These are phyloP conservation scores for Bolboschoenus planiculmis DNA, from an alignment of 176 grass and related monocot species.

Conservation along the genomic window DNA sequence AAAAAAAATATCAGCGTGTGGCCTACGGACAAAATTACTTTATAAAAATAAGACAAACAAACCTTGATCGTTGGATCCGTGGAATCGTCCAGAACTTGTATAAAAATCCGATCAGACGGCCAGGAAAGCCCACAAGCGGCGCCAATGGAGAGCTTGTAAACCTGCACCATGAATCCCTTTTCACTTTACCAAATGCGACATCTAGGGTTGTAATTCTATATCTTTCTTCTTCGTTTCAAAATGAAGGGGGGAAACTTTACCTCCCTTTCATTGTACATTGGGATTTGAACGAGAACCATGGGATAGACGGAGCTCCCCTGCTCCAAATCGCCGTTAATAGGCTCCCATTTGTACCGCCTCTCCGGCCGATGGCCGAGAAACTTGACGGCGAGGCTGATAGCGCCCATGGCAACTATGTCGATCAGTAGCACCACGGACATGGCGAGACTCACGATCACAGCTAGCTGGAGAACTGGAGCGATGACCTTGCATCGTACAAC, in stretches of 20 bases:
- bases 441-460: constrained; percentile 33
- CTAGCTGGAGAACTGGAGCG: constrained; percentile 52
- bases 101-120: constrained; percentile 83
- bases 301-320: constrained; percentile 41
- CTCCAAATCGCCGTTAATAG: constrained; percentile 31
- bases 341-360: constrained; percentile 37
- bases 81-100: constrained; percentile 90
- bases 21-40: neutral
- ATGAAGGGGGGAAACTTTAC: too few relatives aligned
- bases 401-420: constrained; percentile 61
- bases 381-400: constrained; percentile 42
- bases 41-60: neutral
- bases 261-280: constrained; percentile 97
- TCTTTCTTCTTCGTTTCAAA: too few relatives aligned
- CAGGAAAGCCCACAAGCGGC: constrained; percentile 68
- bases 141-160: constrained; percentile 88
- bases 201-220: too few relatives aligned
- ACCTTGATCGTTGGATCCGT: constrained; percentile 90
- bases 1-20: neutral
- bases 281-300: constrained; percentile 97
- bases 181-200: neutral
- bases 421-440: constrained; percentile 71
- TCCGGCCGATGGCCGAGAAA: constrained; percentile 32
- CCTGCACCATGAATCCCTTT: constrained; percentile 30
- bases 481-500: constrained; percentile 40